phyloP scores from a whole-genome alignment of 129 eudicot genomes.

The Scalesia atractyloides region DNA sequence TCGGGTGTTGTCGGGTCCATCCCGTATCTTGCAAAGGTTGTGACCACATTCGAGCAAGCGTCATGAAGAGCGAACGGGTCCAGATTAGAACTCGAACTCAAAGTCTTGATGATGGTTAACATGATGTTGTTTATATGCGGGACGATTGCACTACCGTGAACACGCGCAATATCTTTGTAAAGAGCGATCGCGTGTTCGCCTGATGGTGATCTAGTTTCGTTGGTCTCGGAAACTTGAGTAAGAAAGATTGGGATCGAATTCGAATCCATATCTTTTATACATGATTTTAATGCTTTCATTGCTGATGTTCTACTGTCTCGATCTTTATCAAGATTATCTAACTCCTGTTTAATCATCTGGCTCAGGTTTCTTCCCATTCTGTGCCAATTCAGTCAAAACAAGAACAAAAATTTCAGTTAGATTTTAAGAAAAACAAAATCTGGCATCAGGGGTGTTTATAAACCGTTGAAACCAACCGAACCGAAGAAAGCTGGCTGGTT shows the following conservation, averaged over 20 bases:
- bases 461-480: too few relatives aligned
- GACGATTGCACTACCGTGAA: neutral
- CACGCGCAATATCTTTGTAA: neutral
- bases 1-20: conserved; percentile 5
- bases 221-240: neutral
- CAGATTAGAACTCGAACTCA: neutral
- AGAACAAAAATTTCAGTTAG: neutral
- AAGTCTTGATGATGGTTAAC: neutral
- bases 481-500: too few relatives aligned
- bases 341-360: neutral
- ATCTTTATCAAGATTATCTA: neutral
- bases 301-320: neutral
- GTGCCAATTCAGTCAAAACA: neutral
- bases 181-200: neutral
- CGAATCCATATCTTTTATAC: neutral
- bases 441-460: too few relatives aligned
- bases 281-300: conserved; percentile 1
- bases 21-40: conserved; percentile 5
- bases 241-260: neutral
- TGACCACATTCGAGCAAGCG: neutral
- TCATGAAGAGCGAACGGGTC: neutral
- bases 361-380: neutral
- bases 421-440: neutral
- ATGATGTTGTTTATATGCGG: neutral
- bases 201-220: neutral